Conservation (phyloP, 2,329 filamentous ascomycete genomes). For the Colletotrichum camelliae region DNA sequence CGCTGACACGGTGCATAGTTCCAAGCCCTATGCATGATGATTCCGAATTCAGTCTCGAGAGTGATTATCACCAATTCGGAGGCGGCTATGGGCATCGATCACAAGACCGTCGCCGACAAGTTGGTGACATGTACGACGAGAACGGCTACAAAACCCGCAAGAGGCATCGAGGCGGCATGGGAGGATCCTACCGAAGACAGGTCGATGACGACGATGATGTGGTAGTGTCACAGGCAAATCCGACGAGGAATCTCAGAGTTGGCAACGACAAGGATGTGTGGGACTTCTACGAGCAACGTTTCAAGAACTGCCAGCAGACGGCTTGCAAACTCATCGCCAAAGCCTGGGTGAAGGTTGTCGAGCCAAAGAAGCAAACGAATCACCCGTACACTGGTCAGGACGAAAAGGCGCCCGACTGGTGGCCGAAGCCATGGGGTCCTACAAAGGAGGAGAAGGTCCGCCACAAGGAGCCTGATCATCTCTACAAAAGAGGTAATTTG, state of each 20-base stretch:
- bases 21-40: constrained; percentile 39
- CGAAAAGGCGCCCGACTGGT: constrained; percentile 69
- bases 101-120: constrained; percentile 30
- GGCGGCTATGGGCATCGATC: constrained; percentile 27
- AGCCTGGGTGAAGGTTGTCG: constrained; percentile 76
- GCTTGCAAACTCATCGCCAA: constrained; percentile 77
- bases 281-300: constrained; percentile 65
- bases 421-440: constrained; percentile 62
- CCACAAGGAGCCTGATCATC: constrained; percentile 77
- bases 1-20: constrained; percentile 26
- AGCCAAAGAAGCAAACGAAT: constrained; percentile 78
- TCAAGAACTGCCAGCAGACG: constrained; percentile 72
- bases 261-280: constrained; percentile 59
- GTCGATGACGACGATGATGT: constrained; percentile 49
- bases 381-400: constrained; percentile 74
- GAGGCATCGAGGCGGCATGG: constrained; percentile 31
- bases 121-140: constrained; percentile 30
- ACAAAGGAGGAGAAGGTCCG: constrained; percentile 60
- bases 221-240: constrained; percentile 39
- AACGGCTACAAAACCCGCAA: constrained; percentile 39
- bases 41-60: constrained; percentile 21
- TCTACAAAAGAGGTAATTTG: constrained; percentile 67
- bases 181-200: constrained; percentile 36
- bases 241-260: constrained; percentile 54
- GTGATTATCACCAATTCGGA: constrained; percentile 23